Evolutionary conservation across 1,284 basidiomycete genomes (phyloP), one percentile per base, ranked within the genome.

Genomic region (Psilocybe mexicana): DNA sequence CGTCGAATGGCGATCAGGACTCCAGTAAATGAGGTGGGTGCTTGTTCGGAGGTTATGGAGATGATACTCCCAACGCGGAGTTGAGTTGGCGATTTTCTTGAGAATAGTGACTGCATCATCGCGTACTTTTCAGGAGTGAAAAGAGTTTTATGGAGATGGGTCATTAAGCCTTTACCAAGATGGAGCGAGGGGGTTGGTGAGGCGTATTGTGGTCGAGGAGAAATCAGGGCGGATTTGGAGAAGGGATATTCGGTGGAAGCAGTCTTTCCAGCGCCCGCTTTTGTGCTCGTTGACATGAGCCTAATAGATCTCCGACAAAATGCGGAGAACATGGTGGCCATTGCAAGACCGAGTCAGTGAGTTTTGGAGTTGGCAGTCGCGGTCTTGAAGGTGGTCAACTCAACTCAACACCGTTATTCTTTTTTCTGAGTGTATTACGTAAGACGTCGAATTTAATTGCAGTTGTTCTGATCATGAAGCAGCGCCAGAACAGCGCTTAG

Each of bases 21-120:
- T 49, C 95, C 94, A 2, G 92, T 90, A 73, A 96, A 97, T 24
- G 81, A 76, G 24, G 84, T 86, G 6, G 91, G 90, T 55, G 84
- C 87, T 67, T 85, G 90, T 68, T 82, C 83, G 59, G 80, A 84
- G 63, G 83, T 80, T 63, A 94, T 88, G 30, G 85, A 87, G 58
- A 97, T 72, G 61, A 96, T 88, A 7, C 91, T 92, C 4, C 94
- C 94, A 8, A 92, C 86, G 7, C 79, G 77, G 28, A 96, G 76
- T 63, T 90, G 83, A 47, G 84, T 76, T 0, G 84, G 82, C 59
- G 87, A 85, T 47, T 81, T 79, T 58, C 87, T 80, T 35, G 86
- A 84, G 73, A 96, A 96, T 58, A 90, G 76, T 24, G 81, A 83
- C 36, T 75, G 72, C 59, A 92, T 79, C 69, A 92, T 82, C 44